Evolutionary conservation across 768 basidiomycete genomes (phyloP).

Genomic region (Boletus barrowsii): DNA sequence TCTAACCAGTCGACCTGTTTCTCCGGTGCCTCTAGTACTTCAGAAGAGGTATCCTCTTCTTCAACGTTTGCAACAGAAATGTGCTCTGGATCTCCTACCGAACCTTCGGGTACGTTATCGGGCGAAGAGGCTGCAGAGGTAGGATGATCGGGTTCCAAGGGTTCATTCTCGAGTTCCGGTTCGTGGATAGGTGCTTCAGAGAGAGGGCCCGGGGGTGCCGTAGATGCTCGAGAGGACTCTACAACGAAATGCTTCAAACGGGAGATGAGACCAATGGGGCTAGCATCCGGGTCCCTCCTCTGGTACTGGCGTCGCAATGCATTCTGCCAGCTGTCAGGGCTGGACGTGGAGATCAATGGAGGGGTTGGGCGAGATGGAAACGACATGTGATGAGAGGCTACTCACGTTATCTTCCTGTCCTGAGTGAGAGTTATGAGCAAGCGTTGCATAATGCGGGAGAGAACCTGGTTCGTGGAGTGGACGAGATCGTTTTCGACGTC

Average conservation of each 20-base stretch:
- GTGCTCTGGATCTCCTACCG: neutral
- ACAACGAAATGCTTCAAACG: conserved; percentile 20
- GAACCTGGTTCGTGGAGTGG: conserved; percentile 52
- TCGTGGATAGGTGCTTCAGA: conserved; percentile 9
- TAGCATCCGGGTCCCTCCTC: conserved; percentile 66
- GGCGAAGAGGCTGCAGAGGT: neutral
- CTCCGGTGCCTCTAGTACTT: conserved; percentile 25
- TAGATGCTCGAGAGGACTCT: conserved; percentile 31
- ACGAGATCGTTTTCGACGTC: conserved; percentile 78
- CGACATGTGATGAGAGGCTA: conserved; percentile 14
- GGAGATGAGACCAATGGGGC: conserved; percentile 61
- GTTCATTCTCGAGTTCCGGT: conserved; percentile 12
- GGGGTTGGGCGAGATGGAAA: conserved; percentile 15
- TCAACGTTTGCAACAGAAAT: conserved; percentile 17
- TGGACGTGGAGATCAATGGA: conserved; percentile 29
- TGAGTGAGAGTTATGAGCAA: conserved; percentile 72
- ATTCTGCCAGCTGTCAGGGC: conserved; percentile 76
- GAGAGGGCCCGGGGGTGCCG: conserved; percentile 16
- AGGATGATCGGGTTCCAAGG: conserved; percentile 7
- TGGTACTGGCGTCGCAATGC: conserved; percentile 73
- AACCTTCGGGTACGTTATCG: neutral
- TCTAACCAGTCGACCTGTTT: conserved; percentile 66
- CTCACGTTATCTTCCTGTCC: conserved; percentile 78
- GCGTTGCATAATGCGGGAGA: conserved; percentile 73
- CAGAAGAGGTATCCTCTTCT: conserved; percentile 17